phyloP scores from a whole-genome alignment of 169 alveolate species.

The Blepharisma undulans region DNA sequence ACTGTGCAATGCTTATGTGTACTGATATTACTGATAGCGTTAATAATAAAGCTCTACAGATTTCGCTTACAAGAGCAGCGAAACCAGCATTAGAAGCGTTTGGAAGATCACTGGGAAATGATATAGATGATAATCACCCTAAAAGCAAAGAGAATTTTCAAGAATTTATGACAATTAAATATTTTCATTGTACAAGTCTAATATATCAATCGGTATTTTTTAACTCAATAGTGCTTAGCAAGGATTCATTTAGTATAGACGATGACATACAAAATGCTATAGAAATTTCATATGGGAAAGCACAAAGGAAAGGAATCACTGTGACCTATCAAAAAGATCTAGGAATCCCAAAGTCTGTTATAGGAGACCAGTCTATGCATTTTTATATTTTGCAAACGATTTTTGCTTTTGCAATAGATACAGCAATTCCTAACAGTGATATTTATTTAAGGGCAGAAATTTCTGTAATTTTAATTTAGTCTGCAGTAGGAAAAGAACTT shows the following conservation, averaged over 20 bases:
- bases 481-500: not conserved
- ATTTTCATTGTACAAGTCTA: not conserved
- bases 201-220: not conserved
- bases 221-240: not conserved
- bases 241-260: not conserved
- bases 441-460: conserved; percentile 22
- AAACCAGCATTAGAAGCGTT: not conserved
- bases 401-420: not conserved
- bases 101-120: not conserved
- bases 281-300: not conserved
- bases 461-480: not conserved
- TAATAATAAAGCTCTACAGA: not conserved
- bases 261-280: not conserved
- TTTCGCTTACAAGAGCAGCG: not conserved
- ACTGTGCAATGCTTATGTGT: not conserved
- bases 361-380: conserved; percentile 9
- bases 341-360: conserved; percentile 14
- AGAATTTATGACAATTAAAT: not conserved
- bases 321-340: not conserved
- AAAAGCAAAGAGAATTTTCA: not conserved
- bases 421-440: not conserved
- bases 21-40: not conserved
- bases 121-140: not conserved
- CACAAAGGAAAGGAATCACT: not conserved
- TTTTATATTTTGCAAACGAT: not conserved